These are phyloP conservation scores for Colletotrichum sp. DNA, from an alignment of 2,329 filamentous ascomycete genomes.

Conservation along the genomic window DNA sequence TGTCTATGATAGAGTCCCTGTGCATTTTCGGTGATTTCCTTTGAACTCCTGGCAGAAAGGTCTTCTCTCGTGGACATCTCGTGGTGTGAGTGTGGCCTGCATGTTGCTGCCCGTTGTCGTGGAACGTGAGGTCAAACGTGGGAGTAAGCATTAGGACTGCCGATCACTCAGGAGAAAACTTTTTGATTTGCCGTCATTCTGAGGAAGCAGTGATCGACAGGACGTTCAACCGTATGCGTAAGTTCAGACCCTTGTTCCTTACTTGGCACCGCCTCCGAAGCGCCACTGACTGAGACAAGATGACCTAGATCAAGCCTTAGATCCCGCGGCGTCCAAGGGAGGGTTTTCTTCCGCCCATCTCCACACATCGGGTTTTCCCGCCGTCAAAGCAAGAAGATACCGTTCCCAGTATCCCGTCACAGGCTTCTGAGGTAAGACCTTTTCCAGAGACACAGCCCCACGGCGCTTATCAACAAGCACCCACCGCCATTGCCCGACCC, in stretches of 20 bases:
- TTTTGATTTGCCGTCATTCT: not conserved
- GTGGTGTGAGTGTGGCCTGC: not conserved
- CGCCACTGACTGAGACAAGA: not conserved
- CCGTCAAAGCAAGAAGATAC: constrained; percentile 48
- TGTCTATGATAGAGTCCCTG: not conserved
- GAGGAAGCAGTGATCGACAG: not conserved
- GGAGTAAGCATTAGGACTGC: not conserved
- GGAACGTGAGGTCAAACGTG: not conserved
- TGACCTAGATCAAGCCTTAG: not conserved
- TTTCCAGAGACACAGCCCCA: constrained; percentile 40
- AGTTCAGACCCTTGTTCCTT: not conserved
- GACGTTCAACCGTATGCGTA: not conserved
- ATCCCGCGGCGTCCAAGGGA: not conserved
- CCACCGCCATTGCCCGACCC: constrained; percentile 54
- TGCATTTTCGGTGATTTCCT: not conserved
- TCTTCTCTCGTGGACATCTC: not conserved
- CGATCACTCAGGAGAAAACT: not conserved
- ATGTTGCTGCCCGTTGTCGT: not conserved
- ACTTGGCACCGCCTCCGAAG: not conserved
- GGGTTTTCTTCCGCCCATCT: not conserved
- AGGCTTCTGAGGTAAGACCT: constrained; percentile 55
- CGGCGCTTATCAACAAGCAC: constrained; percentile 49
- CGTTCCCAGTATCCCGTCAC: constrained; percentile 55
- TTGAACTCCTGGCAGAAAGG: not conserved
- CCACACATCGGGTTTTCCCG: constrained; percentile 46